A percentile compares a stretch with the other conserved stretches of the same genome.
Conservation (phyloP, 306 rosid genomes). For the Oxytropis ochrocephala region DNA sequence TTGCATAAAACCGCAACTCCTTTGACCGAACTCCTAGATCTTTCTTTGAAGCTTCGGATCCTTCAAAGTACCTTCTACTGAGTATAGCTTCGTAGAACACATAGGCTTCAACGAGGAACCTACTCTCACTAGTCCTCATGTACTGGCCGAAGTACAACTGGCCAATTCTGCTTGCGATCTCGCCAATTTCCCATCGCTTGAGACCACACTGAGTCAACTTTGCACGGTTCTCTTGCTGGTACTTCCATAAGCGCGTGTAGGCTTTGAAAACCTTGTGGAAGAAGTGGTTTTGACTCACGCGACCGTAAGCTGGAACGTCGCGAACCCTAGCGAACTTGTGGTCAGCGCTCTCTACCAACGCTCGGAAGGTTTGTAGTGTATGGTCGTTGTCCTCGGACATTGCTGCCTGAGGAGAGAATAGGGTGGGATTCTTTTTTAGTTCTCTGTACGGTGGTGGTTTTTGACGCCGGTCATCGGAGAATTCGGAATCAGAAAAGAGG, state of each 20-base stretch:
- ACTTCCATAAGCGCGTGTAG: constrained; percentile 83
- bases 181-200: constrained; percentile 98
- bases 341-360: constrained; percentile 89
- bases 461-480: constrained; percentile 57
- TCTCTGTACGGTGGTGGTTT: constrained; percentile 23
- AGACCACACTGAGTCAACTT: constrained; percentile 73
- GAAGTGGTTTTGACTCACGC: constrained; percentile 53
- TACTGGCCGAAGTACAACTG: constrained; percentile 96
- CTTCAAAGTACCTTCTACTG: constrained; percentile 77
- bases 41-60: constrained; percentile 53
- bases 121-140: constrained; percentile 81
- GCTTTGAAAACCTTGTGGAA: constrained; percentile 92
- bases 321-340: constrained; percentile 89
- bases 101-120: constrained; percentile 80
- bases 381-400: constrained; percentile 54
- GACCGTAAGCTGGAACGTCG: constrained; percentile 82
- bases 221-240: constrained; percentile 75
- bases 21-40: constrained; percentile 83
- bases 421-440: background rate
- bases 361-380: constrained; percentile 59
- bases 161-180: constrained; percentile 98
- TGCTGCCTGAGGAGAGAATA: constrained; percentile 13
- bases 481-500: background rate
- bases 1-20: constrained; percentile 85
- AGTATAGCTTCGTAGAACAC: constrained; percentile 95